Conservation (phyloP, 352 stramenopile species). For the Pythium inflatum region DNA sequence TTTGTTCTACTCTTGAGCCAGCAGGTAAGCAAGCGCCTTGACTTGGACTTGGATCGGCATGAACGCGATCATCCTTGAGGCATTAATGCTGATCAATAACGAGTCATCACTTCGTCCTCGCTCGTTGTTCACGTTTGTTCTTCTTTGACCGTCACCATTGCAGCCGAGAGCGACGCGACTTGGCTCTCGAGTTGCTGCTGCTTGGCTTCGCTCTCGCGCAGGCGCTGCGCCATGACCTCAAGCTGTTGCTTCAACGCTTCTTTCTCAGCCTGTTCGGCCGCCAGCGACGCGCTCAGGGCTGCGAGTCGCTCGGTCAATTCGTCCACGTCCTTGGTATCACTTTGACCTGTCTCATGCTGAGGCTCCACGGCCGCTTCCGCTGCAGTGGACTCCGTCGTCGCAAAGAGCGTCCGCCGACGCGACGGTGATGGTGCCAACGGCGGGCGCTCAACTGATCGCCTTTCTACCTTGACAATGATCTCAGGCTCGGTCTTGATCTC, state of each 20-base stretch:
- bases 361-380: background rate
- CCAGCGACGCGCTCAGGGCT: background rate
- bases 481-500: background rate
- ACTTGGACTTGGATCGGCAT: too few relatives aligned
- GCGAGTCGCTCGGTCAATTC: background rate
- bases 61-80: too few relatives aligned
- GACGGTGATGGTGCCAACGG: background rate
- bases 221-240: background rate
- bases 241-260: constrained; percentile 3
- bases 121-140: too few relatives aligned
- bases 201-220: constrained; percentile 12
- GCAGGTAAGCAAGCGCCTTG: too few relatives aligned
- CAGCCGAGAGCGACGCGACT: background rate
- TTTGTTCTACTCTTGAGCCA: too few relatives aligned
- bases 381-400: background rate
- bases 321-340: background rate
- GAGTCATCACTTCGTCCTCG: too few relatives aligned
- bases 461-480: background rate
- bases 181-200: constrained; percentile 1
- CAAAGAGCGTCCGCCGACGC: background rate
- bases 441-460: background rate
- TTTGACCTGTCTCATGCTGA: too few relatives aligned
- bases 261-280: constrained; percentile 7
- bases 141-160: background rate
- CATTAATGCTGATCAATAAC: too few relatives aligned